Evolutionary conservation across 2,329 filamentous ascomycete genomes (phyloP).

Genomic region (Fusarium sp.): DNA sequence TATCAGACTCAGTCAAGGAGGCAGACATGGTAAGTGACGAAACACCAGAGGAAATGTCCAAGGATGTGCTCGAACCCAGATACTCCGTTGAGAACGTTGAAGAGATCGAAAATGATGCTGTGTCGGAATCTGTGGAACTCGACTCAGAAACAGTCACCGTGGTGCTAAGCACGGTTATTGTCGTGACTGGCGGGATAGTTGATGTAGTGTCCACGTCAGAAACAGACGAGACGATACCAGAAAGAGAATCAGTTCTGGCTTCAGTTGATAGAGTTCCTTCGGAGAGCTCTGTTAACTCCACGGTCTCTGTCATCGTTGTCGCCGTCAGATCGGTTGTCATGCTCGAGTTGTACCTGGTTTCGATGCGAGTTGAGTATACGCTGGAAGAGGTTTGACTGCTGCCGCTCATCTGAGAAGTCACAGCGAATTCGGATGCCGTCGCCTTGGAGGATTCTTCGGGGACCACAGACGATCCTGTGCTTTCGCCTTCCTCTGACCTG

Average conservation of each 20-base stretch:
- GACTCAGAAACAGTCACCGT: conserved; percentile 16
- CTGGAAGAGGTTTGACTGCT: background rate
- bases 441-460: background rate
- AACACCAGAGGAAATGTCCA: background rate
- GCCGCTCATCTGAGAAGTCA: background rate
- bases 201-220: background rate
- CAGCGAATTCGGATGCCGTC: background rate
- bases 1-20: conserved; percentile 1
- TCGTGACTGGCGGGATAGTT: conserved; percentile 3
- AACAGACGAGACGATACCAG: background rate
- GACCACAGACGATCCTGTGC: background rate
- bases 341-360: background rate
- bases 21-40: background rate
- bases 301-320: background rate
- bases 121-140: background rate
- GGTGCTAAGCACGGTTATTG: conserved; percentile 25
- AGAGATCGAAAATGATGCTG: background rate
- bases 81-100: background rate
- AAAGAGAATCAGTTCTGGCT: background rate
- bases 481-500: background rate
- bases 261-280: background rate
- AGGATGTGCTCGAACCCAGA: background rate
- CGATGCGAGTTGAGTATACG: background rate
- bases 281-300: background rate
- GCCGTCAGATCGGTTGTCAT: background rate